A percentile compares a stretch with the other conserved stretches of the same genome.
These are phyloP conservation scores for Penicillium oxalicum DNA, from an alignment of 2,329 filamentous ascomycete genomes.

Conservation along the genomic window DNA sequence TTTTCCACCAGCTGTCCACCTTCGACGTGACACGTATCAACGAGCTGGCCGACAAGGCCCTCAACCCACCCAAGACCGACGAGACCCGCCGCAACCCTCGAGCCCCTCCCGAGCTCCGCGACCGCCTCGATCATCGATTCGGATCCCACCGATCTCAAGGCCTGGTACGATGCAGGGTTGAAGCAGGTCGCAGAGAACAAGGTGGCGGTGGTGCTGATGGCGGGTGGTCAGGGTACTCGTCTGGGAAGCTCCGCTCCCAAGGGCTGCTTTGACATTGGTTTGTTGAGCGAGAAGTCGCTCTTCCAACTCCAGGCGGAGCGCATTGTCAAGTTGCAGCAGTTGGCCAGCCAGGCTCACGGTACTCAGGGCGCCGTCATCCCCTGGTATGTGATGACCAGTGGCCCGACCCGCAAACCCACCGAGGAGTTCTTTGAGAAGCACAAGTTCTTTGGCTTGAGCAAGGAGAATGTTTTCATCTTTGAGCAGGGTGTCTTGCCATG, in stretches of 20 bases:
- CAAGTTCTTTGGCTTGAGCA: conserved; percentile 80
- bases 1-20: conserved; percentile 73
- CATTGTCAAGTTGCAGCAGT: conserved; percentile 75
- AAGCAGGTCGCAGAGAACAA: conserved; percentile 62
- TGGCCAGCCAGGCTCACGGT: conserved; percentile 66
- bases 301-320: conserved; percentile 98
- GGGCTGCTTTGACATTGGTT: conserved; percentile 93
- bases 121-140: conserved; percentile 91
- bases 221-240: conserved; percentile 90
- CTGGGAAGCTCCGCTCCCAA: conserved; percentile 93
- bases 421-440: conserved; percentile 87
- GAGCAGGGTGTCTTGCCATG: conserved; percentile 96
- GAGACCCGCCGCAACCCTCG: conserved; percentile 54
- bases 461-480: conserved; percentile 85
- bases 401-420: conserved; percentile 85
- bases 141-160: conserved; percentile 65
- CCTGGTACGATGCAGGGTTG: conserved; percentile 72
- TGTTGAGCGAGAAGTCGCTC: conserved; percentile 86
- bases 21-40: conserved; percentile 87
- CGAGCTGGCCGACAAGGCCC: conserved; percentile 71
- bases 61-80: conserved; percentile 64
- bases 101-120: conserved; percentile 80
- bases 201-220: conserved; percentile 88
- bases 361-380: conserved; percentile 64
- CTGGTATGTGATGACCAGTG: conserved; percentile 99